Evolutionary conservation across 2,329 filamentous ascomycete genomes (phyloP).

Genomic region (Diaporthe sp.): DNA sequence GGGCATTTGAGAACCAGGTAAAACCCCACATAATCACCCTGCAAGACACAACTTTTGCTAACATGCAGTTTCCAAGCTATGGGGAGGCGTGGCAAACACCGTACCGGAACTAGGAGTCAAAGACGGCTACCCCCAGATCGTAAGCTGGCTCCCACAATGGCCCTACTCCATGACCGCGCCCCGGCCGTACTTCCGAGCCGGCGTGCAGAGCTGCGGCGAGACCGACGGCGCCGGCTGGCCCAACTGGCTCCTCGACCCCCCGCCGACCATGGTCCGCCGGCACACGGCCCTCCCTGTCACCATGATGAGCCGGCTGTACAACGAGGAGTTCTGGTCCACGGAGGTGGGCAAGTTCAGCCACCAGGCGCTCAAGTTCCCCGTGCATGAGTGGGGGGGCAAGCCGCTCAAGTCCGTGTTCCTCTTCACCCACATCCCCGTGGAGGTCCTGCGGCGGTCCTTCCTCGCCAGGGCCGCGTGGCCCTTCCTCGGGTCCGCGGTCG

Average conservation of each 20-base stretch:
- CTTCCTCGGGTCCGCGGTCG: neutral
- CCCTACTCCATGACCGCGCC: neutral
- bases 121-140: neutral
- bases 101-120: neutral
- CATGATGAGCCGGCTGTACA: conserved; percentile 1
- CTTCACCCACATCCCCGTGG: neutral
- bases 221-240: neutral
- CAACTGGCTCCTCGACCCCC: neutral
- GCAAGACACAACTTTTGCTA: neutral
- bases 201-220: neutral
- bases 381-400: neutral
- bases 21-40: too few species aligned
- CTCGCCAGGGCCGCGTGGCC: neutral
- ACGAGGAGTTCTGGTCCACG: neutral
- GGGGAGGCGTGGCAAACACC: neutral
- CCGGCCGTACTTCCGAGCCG: neutral
- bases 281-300: neutral
- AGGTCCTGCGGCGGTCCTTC: neutral
- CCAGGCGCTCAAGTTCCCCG: neutral
- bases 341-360: neutral
- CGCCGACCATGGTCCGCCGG: neutral
- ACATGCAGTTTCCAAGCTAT: neutral
- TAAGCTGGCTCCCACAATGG: neutral
- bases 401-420: neutral
- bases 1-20: conserved; percentile 5